Conservation (phyloP, 2,329 filamentous ascomycete species). For the Diaporthe amygdali region DNA sequence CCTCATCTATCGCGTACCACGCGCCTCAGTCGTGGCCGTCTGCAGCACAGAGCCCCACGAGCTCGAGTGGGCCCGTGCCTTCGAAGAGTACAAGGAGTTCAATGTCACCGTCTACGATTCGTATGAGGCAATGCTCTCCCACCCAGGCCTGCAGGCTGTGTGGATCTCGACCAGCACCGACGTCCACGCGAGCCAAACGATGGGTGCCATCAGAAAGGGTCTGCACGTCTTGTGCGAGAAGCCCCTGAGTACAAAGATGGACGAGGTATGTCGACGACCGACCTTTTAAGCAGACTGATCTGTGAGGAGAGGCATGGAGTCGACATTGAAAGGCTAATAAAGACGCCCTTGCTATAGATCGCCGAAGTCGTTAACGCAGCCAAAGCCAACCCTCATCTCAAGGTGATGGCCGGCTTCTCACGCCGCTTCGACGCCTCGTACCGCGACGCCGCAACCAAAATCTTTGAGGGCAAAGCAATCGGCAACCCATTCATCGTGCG, state of each 20-base stretch:
- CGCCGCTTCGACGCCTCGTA: slow-evolving; percentile 72
- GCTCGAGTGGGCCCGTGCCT: slow-evolving; percentile 48
- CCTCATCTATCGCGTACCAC: slow-evolving; percentile 31
- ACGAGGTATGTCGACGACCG: slow-evolving; percentile 52
- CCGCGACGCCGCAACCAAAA: slow-evolving; percentile 60
- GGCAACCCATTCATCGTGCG: slow-evolving; percentile 65
- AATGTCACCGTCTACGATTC: slow-evolving; percentile 50
- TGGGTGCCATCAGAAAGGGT: slow-evolving; percentile 58
- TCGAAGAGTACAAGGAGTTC: slow-evolving; percentile 43
- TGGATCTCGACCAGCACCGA: slow-evolving; percentile 50
- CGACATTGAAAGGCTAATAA: neutral
- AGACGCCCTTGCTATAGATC: slow-evolving; percentile 43
- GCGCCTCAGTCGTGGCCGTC: neutral
- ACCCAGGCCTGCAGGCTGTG: slow-evolving; percentile 46
- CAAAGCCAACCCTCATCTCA: slow-evolving; percentile 59
- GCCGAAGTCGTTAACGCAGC: slow-evolving; percentile 61
- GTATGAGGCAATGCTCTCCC: slow-evolving; percentile 51
- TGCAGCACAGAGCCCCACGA: neutral
- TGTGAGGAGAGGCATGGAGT: neutral
- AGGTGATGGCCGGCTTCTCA: slow-evolving; percentile 71
- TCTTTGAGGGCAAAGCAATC: slow-evolving; percentile 55
- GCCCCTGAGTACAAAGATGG: slow-evolving; percentile 62
- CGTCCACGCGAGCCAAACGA: slow-evolving; percentile 62
- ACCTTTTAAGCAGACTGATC: neutral
- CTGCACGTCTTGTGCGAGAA: slow-evolving; percentile 66